These are phyloP conservation scores for Cordyceps tenuipes DNA, from an alignment of 2,329 filamentous ascomycete genomes.

Conservation along the genomic window DNA sequence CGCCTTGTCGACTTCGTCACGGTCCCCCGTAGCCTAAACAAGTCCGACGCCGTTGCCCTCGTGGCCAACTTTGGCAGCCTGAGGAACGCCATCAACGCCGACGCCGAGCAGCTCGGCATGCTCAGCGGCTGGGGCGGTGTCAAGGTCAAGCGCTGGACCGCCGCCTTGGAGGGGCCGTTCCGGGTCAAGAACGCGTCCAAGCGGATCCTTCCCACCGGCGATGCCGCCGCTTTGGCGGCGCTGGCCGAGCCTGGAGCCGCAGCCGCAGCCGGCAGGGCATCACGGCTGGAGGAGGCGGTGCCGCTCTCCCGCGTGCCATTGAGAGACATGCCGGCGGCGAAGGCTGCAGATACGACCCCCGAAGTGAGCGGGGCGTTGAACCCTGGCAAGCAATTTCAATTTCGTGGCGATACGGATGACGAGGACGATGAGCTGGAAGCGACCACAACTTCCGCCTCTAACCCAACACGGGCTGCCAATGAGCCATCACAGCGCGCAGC, in stretches of 20 bases:
- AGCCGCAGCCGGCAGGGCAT: constrained; percentile 15
- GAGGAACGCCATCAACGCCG: constrained; percentile 76
- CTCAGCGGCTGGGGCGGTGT: constrained; percentile 93
- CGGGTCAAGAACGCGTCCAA: constrained; percentile 63
- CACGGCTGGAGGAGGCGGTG: constrained; percentile 30
- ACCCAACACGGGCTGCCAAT: constrained; percentile 19
- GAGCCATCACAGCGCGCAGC: not conserved
- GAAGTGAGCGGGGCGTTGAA: not conserved
- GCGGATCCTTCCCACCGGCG: constrained; percentile 21
- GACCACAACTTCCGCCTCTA: constrained; percentile 39
- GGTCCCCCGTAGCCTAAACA: constrained; percentile 81
- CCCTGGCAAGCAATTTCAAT: constrained; percentile 28
- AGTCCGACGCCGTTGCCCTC: constrained; percentile 83
- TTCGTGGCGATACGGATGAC: constrained; percentile 32
- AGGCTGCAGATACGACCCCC: not conserved
- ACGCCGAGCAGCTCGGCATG: constrained; percentile 72
- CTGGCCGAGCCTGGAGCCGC: constrained; percentile 3
- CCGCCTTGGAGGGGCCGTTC: constrained; percentile 78
- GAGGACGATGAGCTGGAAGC: constrained; percentile 44
- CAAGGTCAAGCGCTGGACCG: constrained; percentile 83
- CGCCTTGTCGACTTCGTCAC: constrained; percentile 90
- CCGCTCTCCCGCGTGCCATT: constrained; percentile 32
- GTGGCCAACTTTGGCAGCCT: constrained; percentile 90
- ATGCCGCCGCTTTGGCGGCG: not conserved
- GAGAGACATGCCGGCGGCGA: constrained; percentile 28